Conservation (phyloP, 208 protist species). For the Herpetomonas muscarum region DNA sequence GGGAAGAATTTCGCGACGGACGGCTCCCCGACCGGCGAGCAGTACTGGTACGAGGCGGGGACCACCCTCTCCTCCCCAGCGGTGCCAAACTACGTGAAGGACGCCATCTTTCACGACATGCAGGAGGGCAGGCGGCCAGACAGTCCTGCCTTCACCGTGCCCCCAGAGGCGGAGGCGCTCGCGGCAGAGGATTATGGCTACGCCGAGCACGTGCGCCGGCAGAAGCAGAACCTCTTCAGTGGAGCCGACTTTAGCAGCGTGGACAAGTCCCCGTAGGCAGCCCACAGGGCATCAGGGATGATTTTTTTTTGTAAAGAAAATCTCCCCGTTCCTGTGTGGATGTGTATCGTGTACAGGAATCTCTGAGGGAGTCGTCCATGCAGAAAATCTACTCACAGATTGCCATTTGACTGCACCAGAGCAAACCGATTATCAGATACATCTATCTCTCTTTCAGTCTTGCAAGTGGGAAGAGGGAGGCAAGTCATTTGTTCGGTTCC, state of each 20-base stretch:
- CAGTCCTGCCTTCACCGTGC: conserved; percentile 62
- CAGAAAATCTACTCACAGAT: too few species aligned
- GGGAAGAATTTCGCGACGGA: conserved; percentile 63
- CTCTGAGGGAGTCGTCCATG: too few species aligned
- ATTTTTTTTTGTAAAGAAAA: conserved; percentile 8
- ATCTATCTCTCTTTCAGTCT: too few species aligned
- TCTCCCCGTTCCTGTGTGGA: too few species aligned
- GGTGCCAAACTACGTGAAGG: conserved; percentile 70
- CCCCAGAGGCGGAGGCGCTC: conserved; percentile 30
- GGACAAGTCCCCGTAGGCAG: too few species aligned
- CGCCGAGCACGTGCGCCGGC: conserved; percentile 50
- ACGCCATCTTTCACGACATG: conserved; percentile 76
- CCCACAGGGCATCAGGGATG: not conserved
- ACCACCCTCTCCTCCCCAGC: conserved; percentile 51
- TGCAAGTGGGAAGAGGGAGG: too few species aligned
- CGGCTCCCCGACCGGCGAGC: conserved; percentile 75
- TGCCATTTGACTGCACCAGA: too few species aligned
- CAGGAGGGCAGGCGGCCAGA: conserved; percentile 27
- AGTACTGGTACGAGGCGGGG: conserved; percentile 85
- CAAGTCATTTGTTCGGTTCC: too few species aligned
- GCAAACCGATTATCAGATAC: too few species aligned
- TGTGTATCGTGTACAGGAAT: too few species aligned
- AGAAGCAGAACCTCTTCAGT: conserved; percentile 33
- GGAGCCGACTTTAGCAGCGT: conserved; percentile 10
- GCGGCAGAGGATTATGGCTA: conserved; percentile 34